Base-by-base conservation (phyloP, 2,329 filamentous ascomycete genomes). In the Xylariales sp. region DNA sequence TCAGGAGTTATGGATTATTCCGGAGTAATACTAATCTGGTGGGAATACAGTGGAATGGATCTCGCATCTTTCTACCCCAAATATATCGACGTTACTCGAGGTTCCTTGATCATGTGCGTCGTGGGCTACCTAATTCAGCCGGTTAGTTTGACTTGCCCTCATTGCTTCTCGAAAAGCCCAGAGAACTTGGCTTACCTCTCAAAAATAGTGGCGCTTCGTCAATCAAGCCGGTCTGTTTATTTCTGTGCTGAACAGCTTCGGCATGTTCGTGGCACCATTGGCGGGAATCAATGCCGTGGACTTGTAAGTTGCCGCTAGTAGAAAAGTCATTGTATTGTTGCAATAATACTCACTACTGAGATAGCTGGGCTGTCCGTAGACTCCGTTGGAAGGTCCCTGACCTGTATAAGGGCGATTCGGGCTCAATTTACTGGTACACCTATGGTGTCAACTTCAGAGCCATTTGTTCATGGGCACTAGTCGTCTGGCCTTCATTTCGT, bases 231-330 rank as follows among this genome's bases (percentile, higher is more conserved):
- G 38, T 14, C 25, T 40, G 7, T 40, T 40, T 25, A 40, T 40
- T 24, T 32, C 25, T 16, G 38, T 40, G 11, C 27, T 40, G 7
- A 40, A 40, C 27, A 29, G 32, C 5, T 40, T 40, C 18, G 38
- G 38, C 21, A 40, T 40, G 38, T 40, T 40, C 17, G 38, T 40
- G 14, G n/a, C 38, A 19, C 37, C 38, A 19, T 23, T 46, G 1
- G 40, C 44, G 17, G 44, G 44, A 16, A 45, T 48, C 14, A 42
- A 46, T 21, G 43, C 37, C 8, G 42, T 47, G 11, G 46, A 42
- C 14, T 49, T 50, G 14, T 30, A 32, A 32, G 40, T 43, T n/a
- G n/a, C n/a, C n/a, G n/a, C 13, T 24, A 33, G 4, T 21, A 38
- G 4, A 17, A 29, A 16, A 28, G 38, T 13, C 36, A 36, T 6